These are phyloP conservation scores for Porcisia deanei DNA, from an alignment of 208 protist species.

Conservation along the genomic window DNA sequence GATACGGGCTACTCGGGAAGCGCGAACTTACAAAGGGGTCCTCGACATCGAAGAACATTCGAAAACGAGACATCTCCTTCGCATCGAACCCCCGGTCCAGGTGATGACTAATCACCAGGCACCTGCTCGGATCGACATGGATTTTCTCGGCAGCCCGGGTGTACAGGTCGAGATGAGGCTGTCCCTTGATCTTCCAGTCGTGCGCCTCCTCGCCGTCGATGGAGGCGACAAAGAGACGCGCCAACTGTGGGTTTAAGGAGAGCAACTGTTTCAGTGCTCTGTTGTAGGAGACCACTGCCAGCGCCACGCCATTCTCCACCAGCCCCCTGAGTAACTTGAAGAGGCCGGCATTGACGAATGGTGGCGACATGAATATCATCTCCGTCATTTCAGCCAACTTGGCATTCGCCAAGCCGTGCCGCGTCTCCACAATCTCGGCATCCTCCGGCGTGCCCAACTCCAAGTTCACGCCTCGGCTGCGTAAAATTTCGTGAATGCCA, in stretches of 20 bases:
- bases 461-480: constrained; percentile 65
- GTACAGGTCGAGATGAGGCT: constrained; percentile 84
- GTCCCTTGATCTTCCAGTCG: constrained; percentile 70
- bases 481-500: constrained; percentile 85
- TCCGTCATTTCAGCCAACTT: constrained; percentile 90
- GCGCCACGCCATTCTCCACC: constrained; percentile 51
- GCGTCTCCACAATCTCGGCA: constrained; percentile 90
- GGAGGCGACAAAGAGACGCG: constrained; percentile 62
- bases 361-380: constrained; percentile 54
- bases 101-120: constrained; percentile 79
- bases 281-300: constrained; percentile 85
- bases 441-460: constrained; percentile 85
- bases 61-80: constrained; percentile 62
- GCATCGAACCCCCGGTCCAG: constrained; percentile 78
- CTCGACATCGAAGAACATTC: constrained; percentile 91
- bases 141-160: constrained; percentile 82
- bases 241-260: constrained; percentile 52
- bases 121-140: constrained; percentile 72
- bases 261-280: constrained; percentile 71
- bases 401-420: constrained; percentile 87
- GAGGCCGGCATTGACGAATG: constrained; percentile 56
- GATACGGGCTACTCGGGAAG: constrained; percentile 42
- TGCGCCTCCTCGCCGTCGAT: constrained; percentile 91
- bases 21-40: constrained; percentile 78
- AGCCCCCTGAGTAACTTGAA: constrained; percentile 62